These are phyloP conservation scores for Cladosporium sp. DNA, from an alignment of 2,329 filamentous ascomycete genomes.

Conservation along the genomic window DNA sequence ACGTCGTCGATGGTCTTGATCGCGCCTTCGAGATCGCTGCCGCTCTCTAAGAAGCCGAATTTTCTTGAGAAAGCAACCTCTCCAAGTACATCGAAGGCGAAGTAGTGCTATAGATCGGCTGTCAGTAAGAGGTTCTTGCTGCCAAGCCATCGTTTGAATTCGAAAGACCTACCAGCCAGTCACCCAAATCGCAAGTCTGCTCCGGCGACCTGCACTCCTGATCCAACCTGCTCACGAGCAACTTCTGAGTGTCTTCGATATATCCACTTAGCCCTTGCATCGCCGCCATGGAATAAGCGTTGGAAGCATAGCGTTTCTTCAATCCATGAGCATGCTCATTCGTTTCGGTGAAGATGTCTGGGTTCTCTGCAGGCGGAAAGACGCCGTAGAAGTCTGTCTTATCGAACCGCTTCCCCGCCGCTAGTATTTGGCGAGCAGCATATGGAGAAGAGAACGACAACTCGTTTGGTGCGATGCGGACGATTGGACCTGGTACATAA, in stretches of 20 bases:
- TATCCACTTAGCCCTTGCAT: conserved; percentile 79
- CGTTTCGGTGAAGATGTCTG: conserved; percentile 73
- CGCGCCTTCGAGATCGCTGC: conserved; percentile 69
- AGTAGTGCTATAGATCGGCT: conserved; percentile 58
- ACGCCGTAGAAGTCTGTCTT: conserved; percentile 71
- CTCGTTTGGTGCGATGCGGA: conserved; percentile 72
- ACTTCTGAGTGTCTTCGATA: conserved; percentile 71
- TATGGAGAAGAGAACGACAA: conserved; percentile 74
- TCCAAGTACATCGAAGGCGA: conserved; percentile 80
- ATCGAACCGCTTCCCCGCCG: conserved; percentile 16
- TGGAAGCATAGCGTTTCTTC: conserved; percentile 73
- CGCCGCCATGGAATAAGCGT: conserved; percentile 75
- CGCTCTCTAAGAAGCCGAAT: conserved; percentile 73
- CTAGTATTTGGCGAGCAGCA: conserved; percentile 75
- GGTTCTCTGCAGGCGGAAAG: conserved; percentile 71
- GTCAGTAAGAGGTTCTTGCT: no score
- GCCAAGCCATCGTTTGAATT: no score
- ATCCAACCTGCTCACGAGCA: conserved; percentile 62
- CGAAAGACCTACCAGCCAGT: conserved; percentile 68
- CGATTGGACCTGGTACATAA: conserved; percentile 46
- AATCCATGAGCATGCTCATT: conserved; percentile 74
- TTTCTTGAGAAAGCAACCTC: conserved; percentile 75
- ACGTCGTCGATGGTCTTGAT: conserved; percentile 63
- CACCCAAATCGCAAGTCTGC: conserved; percentile 49
- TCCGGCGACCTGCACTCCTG: conserved; percentile 43